phyloP scores from a whole-genome alignment of 129 eudicot species.

The Chrysanthemum makinoi region DNA sequence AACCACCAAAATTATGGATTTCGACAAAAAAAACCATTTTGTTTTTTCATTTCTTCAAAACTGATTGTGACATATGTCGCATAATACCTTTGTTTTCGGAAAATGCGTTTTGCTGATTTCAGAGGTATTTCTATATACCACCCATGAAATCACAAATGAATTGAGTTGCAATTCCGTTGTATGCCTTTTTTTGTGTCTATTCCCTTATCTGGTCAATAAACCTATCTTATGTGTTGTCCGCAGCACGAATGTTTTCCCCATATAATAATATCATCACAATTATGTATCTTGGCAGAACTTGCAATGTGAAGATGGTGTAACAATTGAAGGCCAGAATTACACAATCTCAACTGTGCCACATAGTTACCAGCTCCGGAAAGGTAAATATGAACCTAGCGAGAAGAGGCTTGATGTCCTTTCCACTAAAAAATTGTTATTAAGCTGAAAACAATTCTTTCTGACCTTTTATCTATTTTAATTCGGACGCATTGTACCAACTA shows the following conservation, averaged over 20 bases:
- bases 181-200: not conserved
- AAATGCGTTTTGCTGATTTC: not conserved
- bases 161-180: not conserved
- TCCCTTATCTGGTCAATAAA: not conserved
- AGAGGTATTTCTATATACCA: not conserved
- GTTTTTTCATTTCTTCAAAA: no score
- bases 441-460: no score
- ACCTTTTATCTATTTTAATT: no score
- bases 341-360: slow-evolving; percentile 89
- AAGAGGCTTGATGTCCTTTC: slow-evolving; percentile 93
- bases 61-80: no score
- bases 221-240: not conserved
- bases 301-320: slow-evolving; percentile 91
- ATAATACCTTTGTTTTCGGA: not conserved
- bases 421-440: no score
- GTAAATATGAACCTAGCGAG: slow-evolving; percentile 93
- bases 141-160: not conserved
- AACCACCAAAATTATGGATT: no score
- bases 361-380: slow-evolving; percentile 91
- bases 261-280: slow-evolving; percentile 5
- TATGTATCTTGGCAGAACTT: slow-evolving; percentile 52
- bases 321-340: slow-evolving; percentile 87
- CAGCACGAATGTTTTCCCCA: not conserved
- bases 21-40: no score
- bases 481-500: no score